These are phyloP conservation scores for Corchorus olitorius DNA, from an alignment of 345 rosid genomes.

Conservation along the genomic window DNA sequence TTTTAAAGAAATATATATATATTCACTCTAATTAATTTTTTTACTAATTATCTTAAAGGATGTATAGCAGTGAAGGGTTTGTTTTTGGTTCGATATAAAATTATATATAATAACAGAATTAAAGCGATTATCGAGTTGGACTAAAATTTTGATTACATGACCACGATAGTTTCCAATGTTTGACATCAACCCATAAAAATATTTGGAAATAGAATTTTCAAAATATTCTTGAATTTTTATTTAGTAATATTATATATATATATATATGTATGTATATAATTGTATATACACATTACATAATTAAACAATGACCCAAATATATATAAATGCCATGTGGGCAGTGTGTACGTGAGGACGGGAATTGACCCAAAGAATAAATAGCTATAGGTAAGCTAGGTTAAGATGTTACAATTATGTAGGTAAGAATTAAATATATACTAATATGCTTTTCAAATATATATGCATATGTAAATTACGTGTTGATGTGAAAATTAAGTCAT, in stretches of 20 bases:
- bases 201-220: not conserved
- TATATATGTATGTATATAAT: no score
- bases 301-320: not conserved
- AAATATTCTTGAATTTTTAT: conserved; percentile 8
- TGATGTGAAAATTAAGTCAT: no score
- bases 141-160: not conserved
- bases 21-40: no score
- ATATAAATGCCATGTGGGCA: not conserved
- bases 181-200: not conserved
- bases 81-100: no score
- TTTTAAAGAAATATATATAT: no score
- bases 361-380: not conserved
- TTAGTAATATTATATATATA: not conserved
- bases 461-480: no score
- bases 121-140: not conserved
- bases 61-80: no score
- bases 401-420: not conserved
- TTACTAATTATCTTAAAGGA: no score
- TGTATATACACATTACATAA: not conserved
- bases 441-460: no score
- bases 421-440: no score
- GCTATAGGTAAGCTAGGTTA: no score
- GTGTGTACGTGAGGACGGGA: not conserved
- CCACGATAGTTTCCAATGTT: conserved; percentile 2
- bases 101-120: no score